Evolutionary conservation across 176 grass and related monocot genomes (phyloP).

Genomic region (Secale cereale): DNA sequence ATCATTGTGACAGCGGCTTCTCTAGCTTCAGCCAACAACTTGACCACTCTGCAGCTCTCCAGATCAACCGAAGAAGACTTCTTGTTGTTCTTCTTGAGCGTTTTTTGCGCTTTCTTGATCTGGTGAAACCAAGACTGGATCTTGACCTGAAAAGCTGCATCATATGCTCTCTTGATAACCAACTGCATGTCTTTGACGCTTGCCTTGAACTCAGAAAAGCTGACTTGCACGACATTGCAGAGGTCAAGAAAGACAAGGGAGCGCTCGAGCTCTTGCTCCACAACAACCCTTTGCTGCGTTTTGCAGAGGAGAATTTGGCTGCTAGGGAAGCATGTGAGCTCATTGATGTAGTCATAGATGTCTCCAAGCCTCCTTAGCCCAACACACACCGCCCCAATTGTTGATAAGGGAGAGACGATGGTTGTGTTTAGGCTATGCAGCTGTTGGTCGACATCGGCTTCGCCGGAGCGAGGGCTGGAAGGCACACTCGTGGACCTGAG

Average conservation of each 20-base stretch:
- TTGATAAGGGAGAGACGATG: too few relatives aligned
- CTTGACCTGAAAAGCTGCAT: slow-evolving; percentile 20
- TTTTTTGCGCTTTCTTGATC: slow-evolving; percentile 39
- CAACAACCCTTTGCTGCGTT: slow-evolving; percentile 26
- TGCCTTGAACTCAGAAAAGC: slow-evolving; percentile 29
- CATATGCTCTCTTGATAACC: slow-evolving; percentile 30
- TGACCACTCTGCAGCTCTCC: slow-evolving; percentile 20
- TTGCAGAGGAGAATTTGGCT: slow-evolving; percentile 40
- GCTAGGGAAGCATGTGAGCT: slow-evolving; percentile 33
- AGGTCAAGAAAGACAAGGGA: slow-evolving; percentile 41
- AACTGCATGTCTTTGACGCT: slow-evolving; percentile 30
- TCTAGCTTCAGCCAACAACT: too few relatives aligned
- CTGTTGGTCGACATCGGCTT: too few relatives aligned
- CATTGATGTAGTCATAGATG: slow-evolving; percentile 33
- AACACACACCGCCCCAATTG: too few relatives aligned
- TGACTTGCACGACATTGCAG: slow-evolving; percentile 23
- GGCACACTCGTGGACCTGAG: too few relatives aligned
- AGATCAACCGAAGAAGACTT: slow-evolving; percentile 4
- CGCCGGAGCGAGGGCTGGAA: too few relatives aligned
- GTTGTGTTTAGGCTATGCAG: too few relatives aligned
- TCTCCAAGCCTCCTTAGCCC: too few relatives aligned
- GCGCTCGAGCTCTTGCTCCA: too few relatives aligned
- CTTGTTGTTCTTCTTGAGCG: slow-evolving; percentile 40
- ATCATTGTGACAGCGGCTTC: slow-evolving; percentile 32
- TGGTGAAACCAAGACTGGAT: slow-evolving; percentile 31